phyloP scores from a whole-genome alignment of 495 filamentous ascomycete species.

The Saxispiralis lemnorum region DNA sequence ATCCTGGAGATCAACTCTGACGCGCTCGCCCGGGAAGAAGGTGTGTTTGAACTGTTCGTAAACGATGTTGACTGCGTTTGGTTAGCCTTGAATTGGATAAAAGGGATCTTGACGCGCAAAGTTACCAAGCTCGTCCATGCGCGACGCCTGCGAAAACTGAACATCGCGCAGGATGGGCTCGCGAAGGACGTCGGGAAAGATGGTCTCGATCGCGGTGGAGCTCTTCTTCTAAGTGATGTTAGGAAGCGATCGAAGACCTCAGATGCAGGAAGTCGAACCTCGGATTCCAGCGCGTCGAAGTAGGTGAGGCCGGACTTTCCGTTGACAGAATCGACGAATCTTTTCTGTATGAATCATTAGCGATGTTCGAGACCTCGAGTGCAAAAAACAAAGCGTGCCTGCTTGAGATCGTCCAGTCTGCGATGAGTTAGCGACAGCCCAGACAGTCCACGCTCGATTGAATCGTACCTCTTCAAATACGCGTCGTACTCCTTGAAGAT shows the following conservation, averaged over 20 bases:
- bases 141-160: constrained; percentile 77
- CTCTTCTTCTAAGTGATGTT: constrained; percentile 46
- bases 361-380: not conserved
- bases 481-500: constrained; percentile 77
- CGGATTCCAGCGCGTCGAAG: constrained; percentile 81
- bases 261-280: constrained; percentile 41
- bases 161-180: constrained; percentile 77
- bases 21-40: constrained; percentile 81
- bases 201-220: constrained; percentile 72
- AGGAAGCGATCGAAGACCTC: not conserved
- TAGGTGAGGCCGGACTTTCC: constrained; percentile 87
- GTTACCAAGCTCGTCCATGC: constrained; percentile 77
- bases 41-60: constrained; percentile 80
- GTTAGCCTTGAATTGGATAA: constrained; percentile 16
- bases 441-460: not conserved
- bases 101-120: constrained; percentile 1
- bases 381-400: constrained; percentile 36
- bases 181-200: constrained; percentile 80
- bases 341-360: constrained; percentile 33
- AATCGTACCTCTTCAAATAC: constrained; percentile 57
- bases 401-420: constrained; percentile 86
- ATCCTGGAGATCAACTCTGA: constrained; percentile 52
- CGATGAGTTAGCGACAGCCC: constrained; percentile 15
- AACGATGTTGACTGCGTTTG: constrained; percentile 41
- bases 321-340: constrained; percentile 88